A percentile compares a stretch with the other conserved stretches of the same genome.
Conservation (phyloP, 345 rosid species). For the Syzygium oleosum region DNA sequence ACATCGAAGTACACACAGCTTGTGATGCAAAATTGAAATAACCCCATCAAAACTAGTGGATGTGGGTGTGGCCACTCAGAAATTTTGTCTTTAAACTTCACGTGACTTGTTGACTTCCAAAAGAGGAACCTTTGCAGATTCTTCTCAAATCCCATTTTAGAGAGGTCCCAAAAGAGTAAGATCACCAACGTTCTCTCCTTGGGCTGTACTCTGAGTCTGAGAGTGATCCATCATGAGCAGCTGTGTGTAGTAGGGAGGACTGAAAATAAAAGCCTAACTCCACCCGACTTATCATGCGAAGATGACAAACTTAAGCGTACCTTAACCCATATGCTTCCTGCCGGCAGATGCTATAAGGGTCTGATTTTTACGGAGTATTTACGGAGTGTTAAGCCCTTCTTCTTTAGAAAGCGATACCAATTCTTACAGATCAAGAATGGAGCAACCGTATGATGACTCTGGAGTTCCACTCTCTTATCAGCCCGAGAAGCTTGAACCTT, state of each 20-base stretch:
- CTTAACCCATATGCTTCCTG: not conserved
- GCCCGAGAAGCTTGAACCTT: not conserved
- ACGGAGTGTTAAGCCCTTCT: not conserved
- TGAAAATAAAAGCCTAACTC: not conserved
- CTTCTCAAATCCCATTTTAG: too few relatives aligned
- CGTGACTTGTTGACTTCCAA: not conserved
- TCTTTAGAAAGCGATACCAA: not conserved
- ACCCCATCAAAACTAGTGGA: too few relatives aligned
- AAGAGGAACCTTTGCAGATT: not conserved
- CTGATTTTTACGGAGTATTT: not conserved
- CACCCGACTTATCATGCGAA: not conserved
- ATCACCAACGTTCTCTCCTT: too few relatives aligned
- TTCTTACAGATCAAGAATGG: not conserved
- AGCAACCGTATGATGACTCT: not conserved
- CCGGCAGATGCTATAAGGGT: not conserved
- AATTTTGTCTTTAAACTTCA: not conserved
- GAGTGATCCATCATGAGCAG: not conserved
- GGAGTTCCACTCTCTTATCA: not conserved
- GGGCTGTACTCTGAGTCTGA: too few relatives aligned
- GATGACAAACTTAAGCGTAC: not conserved
- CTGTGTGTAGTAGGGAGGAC: not conserved
- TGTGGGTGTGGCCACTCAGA: not conserved
- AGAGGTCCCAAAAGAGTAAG: not conserved
- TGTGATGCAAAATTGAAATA: not conserved
- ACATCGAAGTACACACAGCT: not conserved